These are phyloP conservation scores for Verticillium longisporum DNA, from an alignment of 2,329 filamentous ascomycete genomes.

Conservation along the genomic window DNA sequence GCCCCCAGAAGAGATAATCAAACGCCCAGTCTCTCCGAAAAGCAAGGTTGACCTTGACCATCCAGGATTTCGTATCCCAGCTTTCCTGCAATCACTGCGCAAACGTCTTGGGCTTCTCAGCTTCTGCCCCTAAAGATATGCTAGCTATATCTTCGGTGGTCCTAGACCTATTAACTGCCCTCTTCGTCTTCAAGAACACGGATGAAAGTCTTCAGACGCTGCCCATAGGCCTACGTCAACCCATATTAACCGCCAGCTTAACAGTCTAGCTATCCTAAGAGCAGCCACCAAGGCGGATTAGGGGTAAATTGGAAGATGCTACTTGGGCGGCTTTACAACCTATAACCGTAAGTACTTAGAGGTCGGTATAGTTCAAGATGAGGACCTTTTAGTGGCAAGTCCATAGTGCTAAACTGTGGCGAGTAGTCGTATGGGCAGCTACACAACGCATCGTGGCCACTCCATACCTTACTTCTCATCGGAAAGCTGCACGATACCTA, in stretches of 20 bases:
- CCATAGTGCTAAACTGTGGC: constrained; percentile 7
- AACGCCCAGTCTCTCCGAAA: constrained; percentile 29
- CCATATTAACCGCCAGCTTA: constrained; percentile 21
- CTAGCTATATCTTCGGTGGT: background rate
- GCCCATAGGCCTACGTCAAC: constrained; percentile 24
- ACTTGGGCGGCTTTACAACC: constrained; percentile 34
- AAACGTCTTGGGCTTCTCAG: background rate
- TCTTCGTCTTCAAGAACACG: constrained; percentile 22
- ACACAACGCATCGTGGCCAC: constrained; percentile 8
- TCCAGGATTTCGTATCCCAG: constrained; percentile 25
- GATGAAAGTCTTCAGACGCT: constrained; percentile 24
- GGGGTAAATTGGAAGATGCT: constrained; percentile 20
- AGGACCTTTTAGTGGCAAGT: constrained; percentile 16
- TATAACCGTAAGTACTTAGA: constrained; percentile 23
- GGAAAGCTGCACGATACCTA: constrained; percentile 8
- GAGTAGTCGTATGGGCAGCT: background rate
- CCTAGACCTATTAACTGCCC: constrained; percentile 5
- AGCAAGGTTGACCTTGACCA: constrained; percentile 21
- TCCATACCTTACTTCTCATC: constrained; percentile 9
- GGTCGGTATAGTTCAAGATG: constrained; percentile 20
- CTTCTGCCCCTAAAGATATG: background rate
- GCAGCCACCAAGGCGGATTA: constrained; percentile 31
- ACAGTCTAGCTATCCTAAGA: constrained; percentile 22
- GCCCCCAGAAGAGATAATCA: constrained; percentile 28
- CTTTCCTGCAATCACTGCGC: constrained; percentile 23